These are phyloP conservation scores for Syncephalastrum sp. DNA, from an alignment of 371 early-diverging fungal genomes.

Conservation along the genomic window DNA sequence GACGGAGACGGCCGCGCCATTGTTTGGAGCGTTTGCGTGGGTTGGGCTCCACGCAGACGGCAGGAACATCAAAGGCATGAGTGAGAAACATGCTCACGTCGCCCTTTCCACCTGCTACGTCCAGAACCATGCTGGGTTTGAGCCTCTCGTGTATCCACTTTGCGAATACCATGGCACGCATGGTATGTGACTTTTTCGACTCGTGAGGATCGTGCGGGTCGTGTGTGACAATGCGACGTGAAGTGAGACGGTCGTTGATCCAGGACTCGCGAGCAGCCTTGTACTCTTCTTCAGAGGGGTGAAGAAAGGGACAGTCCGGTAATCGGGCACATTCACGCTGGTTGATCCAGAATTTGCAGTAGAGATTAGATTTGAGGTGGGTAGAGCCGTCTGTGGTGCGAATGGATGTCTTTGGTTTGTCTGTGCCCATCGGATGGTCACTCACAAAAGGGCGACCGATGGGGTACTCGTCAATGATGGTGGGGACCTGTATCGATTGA, in stretches of 20 bases:
- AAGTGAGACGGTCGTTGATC: slow-evolving; percentile 43
- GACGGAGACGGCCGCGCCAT: slow-evolving; percentile 45
- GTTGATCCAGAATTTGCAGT: slow-evolving; percentile 60
- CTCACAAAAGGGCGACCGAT: slow-evolving; percentile 29
- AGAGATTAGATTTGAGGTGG: slow-evolving; percentile 20
- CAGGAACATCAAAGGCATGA: slow-evolving; percentile 44
- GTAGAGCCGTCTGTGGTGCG: slow-evolving; percentile 17
- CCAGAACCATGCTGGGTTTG: slow-evolving; percentile 35
- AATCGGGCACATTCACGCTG: slow-evolving; percentile 45
- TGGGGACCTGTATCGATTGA: slow-evolving; percentile 41
- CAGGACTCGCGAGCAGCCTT: slow-evolving; percentile 28
- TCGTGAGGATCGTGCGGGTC: slow-evolving; percentile 54
- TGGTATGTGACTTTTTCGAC: slow-evolving; percentile 53
- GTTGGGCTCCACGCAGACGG: slow-evolving; percentile 54
- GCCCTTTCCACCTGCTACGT: slow-evolving; percentile 63
- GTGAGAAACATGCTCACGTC: slow-evolving; percentile 55
- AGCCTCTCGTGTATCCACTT: slow-evolving; percentile 52
- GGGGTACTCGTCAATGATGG: slow-evolving; percentile 26
- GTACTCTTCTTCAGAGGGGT: slow-evolving; percentile 38
- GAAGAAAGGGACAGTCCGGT: slow-evolving; percentile 42
- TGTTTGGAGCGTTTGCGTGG: slow-evolving; percentile 45
- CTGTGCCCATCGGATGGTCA: slow-evolving; percentile 45
- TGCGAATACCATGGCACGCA: slow-evolving; percentile 53
- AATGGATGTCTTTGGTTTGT: slow-evolving; percentile 13
- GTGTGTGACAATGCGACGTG: slow-evolving; percentile 29